These are phyloP conservation scores for Phellopilus nigrolimitatus DNA, from an alignment of 1,284 basidiomycete genomes.

Conservation along the genomic window DNA sequence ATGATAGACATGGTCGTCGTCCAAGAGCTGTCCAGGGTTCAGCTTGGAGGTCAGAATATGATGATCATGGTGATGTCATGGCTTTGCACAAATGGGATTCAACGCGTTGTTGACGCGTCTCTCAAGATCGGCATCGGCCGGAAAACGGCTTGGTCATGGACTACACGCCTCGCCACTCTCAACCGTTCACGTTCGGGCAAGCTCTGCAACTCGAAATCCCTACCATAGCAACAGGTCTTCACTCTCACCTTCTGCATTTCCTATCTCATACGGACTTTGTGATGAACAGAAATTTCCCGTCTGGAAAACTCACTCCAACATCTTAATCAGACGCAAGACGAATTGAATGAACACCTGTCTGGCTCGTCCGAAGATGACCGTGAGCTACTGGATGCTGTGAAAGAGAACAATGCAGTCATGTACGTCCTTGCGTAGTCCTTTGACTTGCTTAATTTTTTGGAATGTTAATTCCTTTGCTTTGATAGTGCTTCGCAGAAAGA, in stretches of 20 bases:
- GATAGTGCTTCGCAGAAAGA: slow-evolving; percentile 18
- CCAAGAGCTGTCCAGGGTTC: neutral
- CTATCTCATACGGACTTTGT: neutral
- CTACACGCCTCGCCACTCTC: slow-evolving; percentile 10
- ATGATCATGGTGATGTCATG: neutral
- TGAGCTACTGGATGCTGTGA: slow-evolving; percentile 4
- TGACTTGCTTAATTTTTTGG: neutral
- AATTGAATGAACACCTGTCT: slow-evolving; percentile 6
- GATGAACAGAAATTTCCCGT: slow-evolving; percentile 13
- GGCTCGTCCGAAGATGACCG: slow-evolving; percentile 6
- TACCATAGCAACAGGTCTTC: slow-evolving; percentile 14
- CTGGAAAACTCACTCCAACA: slow-evolving; percentile 16
- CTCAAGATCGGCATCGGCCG: no score
- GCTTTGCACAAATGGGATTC: no score
- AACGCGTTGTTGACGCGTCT: no score
- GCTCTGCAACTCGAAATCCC: slow-evolving; percentile 12
- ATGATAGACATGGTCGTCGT: slow-evolving; percentile 28
- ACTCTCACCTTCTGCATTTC: neutral
- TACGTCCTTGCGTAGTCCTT: neutral
- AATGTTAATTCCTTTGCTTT: neutral
- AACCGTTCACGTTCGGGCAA: slow-evolving; percentile 16
- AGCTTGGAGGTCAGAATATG: neutral
- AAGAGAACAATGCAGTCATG: slow-evolving; percentile 19
- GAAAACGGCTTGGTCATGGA: slow-evolving; percentile 8
- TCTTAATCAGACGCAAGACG: slow-evolving; percentile 11